Conservation (phyloP, 768 basidiomycete species). For the Cystoderma amianthinum region DNA sequence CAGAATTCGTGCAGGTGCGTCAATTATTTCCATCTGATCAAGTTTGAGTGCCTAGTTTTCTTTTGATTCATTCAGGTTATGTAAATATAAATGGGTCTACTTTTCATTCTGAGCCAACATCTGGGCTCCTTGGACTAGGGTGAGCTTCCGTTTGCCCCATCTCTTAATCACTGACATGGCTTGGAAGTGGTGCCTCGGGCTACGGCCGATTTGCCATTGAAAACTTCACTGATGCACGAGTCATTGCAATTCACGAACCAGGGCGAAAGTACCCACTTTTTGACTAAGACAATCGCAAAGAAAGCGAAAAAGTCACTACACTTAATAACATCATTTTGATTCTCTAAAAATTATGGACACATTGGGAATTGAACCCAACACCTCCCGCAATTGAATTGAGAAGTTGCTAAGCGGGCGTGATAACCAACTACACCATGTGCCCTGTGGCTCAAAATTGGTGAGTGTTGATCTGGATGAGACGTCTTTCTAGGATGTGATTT, state of each 20-base stretch:
- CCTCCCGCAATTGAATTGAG: background rate
- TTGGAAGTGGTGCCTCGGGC: conserved; percentile 32
- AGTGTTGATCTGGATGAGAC: too few relatives aligned
- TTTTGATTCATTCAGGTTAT: conserved; percentile 25
- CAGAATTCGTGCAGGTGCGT: conserved; percentile 43
- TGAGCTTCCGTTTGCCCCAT: conserved; percentile 15
- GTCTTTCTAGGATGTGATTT: too few relatives aligned
- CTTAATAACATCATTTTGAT: too few relatives aligned
- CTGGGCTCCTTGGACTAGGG: conserved; percentile 38
- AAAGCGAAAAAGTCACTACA: too few relatives aligned
- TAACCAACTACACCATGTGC: background rate
- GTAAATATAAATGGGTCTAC: conserved; percentile 51
- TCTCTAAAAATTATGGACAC: background rate
- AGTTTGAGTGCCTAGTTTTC: background rate
- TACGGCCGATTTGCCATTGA: conserved; percentile 51
- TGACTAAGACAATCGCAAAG: too few relatives aligned
- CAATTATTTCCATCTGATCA: conserved; percentile 6
- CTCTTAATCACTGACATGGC: background rate
- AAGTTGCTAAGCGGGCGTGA: background rate
- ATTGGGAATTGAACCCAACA: background rate
- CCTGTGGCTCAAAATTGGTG: too few relatives aligned
- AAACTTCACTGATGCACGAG: conserved; percentile 39
- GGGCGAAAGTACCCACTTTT: conserved; percentile 16
- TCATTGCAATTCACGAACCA: conserved; percentile 33
- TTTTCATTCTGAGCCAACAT: conserved; percentile 32